Conservation (phyloP, 257 asterid species). For the Fraxinus excelsior region DNA sequence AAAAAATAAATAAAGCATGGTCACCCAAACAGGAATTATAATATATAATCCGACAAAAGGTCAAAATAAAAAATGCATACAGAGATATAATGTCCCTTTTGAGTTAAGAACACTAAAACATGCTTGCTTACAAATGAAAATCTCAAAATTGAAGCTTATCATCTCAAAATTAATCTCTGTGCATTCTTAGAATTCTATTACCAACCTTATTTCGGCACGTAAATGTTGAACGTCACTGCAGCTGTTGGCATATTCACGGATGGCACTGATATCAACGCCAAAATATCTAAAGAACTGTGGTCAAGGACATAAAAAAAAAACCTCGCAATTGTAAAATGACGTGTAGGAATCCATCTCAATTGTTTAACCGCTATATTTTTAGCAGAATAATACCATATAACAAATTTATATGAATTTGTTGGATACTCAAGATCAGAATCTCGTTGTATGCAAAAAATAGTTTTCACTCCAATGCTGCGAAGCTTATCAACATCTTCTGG, state of each 20-base stretch:
- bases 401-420: conserved; percentile 15
- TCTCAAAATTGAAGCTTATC: conserved; percentile 11
- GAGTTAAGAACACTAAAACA: neutral
- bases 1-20: neutral
- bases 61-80: neutral
- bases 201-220: conserved; percentile 92
- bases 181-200: conserved; percentile 8
- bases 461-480: conserved; percentile 82
- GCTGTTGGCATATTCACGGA: conserved; percentile 70
- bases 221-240: conserved; percentile 73
- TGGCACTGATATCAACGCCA: conserved; percentile 77
- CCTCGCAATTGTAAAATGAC: neutral
- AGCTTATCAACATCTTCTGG: conserved; percentile 96
- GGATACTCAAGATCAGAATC: conserved; percentile 99
- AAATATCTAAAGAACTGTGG: conserved; percentile 61
- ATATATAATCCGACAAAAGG: neutral
- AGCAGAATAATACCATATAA: conserved; percentile 6
- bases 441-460: conserved; percentile 86
- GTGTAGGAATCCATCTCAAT: neutral
- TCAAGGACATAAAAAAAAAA: conserved; percentile 54
- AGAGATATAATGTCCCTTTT: neutral
- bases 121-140: neutral
- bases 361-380: neutral
- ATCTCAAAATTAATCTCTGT: conserved; percentile 4
- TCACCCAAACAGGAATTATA: neutral